Percentiles rank a stretch among this genome's conserved stretches.
These are phyloP conservation scores for Hansenula lynferdii DNA, from an alignment of 1,139 yeast genomes.

Conservation along the genomic window DNA sequence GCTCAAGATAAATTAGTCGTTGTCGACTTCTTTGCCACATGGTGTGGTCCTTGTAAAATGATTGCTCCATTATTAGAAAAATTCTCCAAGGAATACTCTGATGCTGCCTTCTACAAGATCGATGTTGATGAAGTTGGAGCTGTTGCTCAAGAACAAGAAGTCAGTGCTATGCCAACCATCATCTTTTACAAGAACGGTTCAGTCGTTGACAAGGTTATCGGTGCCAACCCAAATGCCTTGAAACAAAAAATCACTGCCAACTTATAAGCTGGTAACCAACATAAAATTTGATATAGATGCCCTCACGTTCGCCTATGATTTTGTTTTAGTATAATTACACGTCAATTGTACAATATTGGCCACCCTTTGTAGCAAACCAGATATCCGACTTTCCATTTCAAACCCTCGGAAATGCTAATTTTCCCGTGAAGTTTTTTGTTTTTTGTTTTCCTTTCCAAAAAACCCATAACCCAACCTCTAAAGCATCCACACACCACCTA, in stretches of 20 bases:
- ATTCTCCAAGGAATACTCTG: slow-evolving; percentile 50
- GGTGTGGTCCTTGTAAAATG: slow-evolving; percentile 98
- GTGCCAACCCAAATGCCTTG: slow-evolving; percentile 83
- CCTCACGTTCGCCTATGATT: too few relatives aligned
- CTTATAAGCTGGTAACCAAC: too few relatives aligned
- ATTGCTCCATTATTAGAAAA: slow-evolving; percentile 87
- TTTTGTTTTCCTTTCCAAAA: too few relatives aligned
- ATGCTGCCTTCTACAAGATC: slow-evolving; percentile 72
- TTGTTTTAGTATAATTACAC: too few relatives aligned
- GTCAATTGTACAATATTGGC: too few relatives aligned
- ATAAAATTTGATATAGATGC: too few relatives aligned
- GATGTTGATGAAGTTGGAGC: slow-evolving; percentile 78
- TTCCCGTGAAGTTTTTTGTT: too few relatives aligned
- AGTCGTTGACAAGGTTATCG: slow-evolving; percentile 69
- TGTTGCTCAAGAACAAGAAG: slow-evolving; percentile 67
- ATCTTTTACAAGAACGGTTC: slow-evolving; percentile 73
- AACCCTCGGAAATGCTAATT: too few relatives aligned
- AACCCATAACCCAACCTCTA: too few relatives aligned
- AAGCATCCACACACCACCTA: too few relatives aligned
- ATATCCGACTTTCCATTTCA: too few relatives aligned
- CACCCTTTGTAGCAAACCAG: too few relatives aligned
- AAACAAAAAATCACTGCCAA: slow-evolving; percentile 61
- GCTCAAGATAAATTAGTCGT: slow-evolving; percentile 64
- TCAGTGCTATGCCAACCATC: slow-evolving; percentile 89
- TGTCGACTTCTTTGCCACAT: slow-evolving; percentile 89